Evolutionary conservation across 164 flowering plant species (phyloP), one percentile per base, ranked within the genome.

Genomic region (Dillenia suffruticosa): DNA sequence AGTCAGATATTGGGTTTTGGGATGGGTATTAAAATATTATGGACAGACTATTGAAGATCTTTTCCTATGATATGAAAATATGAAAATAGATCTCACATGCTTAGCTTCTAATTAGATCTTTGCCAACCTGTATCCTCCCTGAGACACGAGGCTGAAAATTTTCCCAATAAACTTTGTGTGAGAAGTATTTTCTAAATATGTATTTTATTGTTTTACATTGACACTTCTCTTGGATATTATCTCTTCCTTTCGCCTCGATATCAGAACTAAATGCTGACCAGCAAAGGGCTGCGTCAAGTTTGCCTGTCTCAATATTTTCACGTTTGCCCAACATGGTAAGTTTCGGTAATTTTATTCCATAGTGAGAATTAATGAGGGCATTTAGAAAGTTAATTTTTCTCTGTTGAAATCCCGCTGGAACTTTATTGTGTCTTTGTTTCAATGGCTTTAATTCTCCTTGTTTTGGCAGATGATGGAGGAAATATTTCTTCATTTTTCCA

Each of bases 321-420:
- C 97, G 86, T 84, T 68, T 89, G 45, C 99, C 99, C 57, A 97
- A 94, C 68, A 76, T 91, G 61, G 99, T 94, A 82, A 80, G 89
- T 72, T 50, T n/a, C 62, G 26, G 19, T 61, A 7, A 58, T 46
- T 32, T 32, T 4, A 32, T 32, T 32, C 40, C 40, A n/a, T 72
- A 43, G 10, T 51, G 52, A 0, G 10, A 51, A n/a, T 55, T 57
- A 45, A 51, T 15, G 15, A 13, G 10, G 49, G 13, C 32, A 10
- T 16, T 52, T 15, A 3, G 24, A 9, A 19, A 8, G 17, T 15
- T 52, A 16, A 9, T 46, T 19, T 8, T 32, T 15, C 15, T 46
- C 17, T 14, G 1, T 40, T n/a, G 40, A 14, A 52, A 10, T 59
- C 26, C 51, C 15, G 12, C 10, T 40, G 10, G 2, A 9, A 15